Evolutionary conservation across 2,329 filamentous ascomycete species (phyloP).

Genomic region (Intubia oerlemansii): DNA sequence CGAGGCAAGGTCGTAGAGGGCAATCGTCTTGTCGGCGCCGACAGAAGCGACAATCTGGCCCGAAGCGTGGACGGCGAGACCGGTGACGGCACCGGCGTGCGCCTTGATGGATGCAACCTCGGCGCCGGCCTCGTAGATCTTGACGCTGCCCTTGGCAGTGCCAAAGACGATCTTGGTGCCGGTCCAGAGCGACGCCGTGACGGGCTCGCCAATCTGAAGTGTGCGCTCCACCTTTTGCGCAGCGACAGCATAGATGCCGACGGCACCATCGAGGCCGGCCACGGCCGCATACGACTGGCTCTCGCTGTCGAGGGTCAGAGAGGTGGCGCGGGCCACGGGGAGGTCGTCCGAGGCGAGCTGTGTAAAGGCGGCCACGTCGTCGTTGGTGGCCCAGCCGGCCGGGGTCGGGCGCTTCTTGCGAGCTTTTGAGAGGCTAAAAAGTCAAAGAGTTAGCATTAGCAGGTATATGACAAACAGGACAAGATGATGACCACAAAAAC

Average conservation of each 20-base stretch:
- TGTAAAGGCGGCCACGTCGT: constrained; percentile 37
- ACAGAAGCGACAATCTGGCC: constrained; percentile 70
- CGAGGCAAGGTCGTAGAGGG: constrained; percentile 60
- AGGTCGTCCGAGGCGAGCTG: constrained; percentile 23
- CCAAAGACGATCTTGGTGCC: constrained; percentile 47
- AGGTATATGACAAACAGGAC: too few relatives aligned
- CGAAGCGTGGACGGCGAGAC: constrained; percentile 62
- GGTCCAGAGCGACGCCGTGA: constrained; percentile 45
- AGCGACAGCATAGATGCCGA: constrained; percentile 54
- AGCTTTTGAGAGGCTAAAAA: constrained; percentile 70
- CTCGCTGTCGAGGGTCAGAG: constrained; percentile 26
- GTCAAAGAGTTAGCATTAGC: too few relatives aligned
- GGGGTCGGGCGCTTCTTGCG: constrained; percentile 80
- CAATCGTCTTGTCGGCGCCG: constrained; percentile 78
- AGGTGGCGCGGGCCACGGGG: constrained; percentile 25
- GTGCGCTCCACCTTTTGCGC: constrained; percentile 46
- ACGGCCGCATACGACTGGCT: constrained; percentile 40
- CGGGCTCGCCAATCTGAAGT: constrained; percentile 42
- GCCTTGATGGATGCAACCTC: constrained; percentile 52
- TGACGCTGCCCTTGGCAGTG: constrained; percentile 56
- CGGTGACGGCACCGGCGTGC: constrained; percentile 65
- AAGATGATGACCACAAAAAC: too few relatives aligned
- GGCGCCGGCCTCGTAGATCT: constrained; percentile 53
- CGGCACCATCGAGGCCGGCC: constrained; percentile 52
- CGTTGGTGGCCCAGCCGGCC: constrained; percentile 60